These are phyloP conservation scores for Tolypocladium sp. DNA, from an alignment of 2,329 filamentous ascomycete species.

Conservation along the genomic window DNA sequence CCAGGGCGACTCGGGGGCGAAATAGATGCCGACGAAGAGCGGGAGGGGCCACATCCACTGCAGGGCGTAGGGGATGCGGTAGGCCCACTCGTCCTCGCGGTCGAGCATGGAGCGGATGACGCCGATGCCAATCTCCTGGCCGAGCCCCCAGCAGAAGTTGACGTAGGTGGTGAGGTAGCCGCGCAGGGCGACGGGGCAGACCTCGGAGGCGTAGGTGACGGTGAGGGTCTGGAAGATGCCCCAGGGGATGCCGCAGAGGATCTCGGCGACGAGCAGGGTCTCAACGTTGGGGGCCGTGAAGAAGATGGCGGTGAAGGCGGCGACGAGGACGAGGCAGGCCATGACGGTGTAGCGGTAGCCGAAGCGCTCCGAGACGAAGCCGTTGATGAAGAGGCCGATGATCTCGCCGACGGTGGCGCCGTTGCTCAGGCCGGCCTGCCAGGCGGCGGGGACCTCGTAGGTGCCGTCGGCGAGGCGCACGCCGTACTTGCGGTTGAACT, in stretches of 20 bases:
- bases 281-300: conserved; percentile 55
- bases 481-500: conserved; percentile 51
- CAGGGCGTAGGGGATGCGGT: conserved; percentile 60
- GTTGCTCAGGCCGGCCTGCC: conserved; percentile 55
- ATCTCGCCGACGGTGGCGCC: conserved; percentile 43
- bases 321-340: conserved; percentile 41
- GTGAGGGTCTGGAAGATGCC: conserved; percentile 50
- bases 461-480: conserved; percentile 31
- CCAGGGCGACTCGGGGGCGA: conserved; percentile 65
- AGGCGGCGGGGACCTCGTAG: conserved; percentile 49
- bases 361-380: conserved; percentile 56
- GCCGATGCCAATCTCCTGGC: conserved; percentile 64
- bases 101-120: conserved; percentile 60
- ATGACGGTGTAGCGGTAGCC: conserved; percentile 60
- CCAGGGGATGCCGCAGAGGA: conserved; percentile 55
- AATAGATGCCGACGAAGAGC: conserved; percentile 54
- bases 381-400: conserved; percentile 57
- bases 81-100: conserved; percentile 59
- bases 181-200: conserved; percentile 63
- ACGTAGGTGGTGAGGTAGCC: conserved; percentile 67
- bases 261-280: conserved; percentile 50
- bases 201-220: conserved; percentile 61
- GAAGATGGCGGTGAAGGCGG: conserved; percentile 52
- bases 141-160: conserved; percentile 72
- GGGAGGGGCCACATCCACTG: conserved; percentile 74